Evolutionary conservation across 176 grass and related monocot genomes (phyloP), one percentile per base, ranked within the genome.

Genomic region (Phoenix roebelenii): DNA sequence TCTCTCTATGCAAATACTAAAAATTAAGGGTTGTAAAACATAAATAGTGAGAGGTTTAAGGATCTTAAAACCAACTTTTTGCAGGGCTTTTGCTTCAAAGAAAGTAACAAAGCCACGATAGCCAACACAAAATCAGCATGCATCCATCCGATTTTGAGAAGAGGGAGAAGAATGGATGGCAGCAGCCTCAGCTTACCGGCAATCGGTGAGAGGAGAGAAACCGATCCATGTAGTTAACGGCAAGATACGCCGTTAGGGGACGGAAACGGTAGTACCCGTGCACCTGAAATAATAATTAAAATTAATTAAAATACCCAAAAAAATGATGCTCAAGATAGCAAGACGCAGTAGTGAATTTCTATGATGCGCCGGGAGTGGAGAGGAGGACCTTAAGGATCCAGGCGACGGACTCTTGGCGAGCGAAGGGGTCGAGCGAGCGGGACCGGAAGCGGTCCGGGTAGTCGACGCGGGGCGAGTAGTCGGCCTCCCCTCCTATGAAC

Each of bases 141-240:
- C 28, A 0, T 30, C 28, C 28, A 6, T 30, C 28, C 28, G 28
- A 30, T 30, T 6, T 30, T 30, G 28, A 5, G 0, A 30, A 30
- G 28, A 30, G 5, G 28, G 28, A 30, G 5, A 30, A 30, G 28
- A 30, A 30, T 30, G 28, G 28, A 30, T 30, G 60, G 25, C 5
- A 3, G 7, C 9, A 55, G 49, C 50, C 28, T 44, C 20, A 69
- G 72, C 74, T 79, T 72, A 90, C 87, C 73, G 82, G 87, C 20
- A 90, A 70, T 30, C 30, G 65, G 57, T 85, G 88, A 59, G 81
- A 64, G 15, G 88, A 93, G 67, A 99, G 79, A 78, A 99, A 99
- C 63, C 87, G 76, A 74, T 99, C 94, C 85, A 99, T 79, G 84
- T 99, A 99, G 79, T 92, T 93, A 19, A 99, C 94, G 55, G 94